Base-by-base conservation (phyloP, 441 rosid species). In the Arabidopsis lyrata region DNA sequence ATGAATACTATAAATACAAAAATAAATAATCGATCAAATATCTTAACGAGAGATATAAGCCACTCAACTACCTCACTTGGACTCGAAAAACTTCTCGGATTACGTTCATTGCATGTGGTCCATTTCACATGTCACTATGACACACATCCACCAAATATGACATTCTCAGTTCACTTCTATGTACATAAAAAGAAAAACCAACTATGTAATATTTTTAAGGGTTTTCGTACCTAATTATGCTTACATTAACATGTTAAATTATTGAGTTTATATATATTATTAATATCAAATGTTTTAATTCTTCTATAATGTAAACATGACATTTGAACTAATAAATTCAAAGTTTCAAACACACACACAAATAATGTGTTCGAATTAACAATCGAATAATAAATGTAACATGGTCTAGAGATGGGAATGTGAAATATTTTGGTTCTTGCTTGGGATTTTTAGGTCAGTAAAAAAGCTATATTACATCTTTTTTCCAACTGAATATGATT, bases 101-200 rank as follows among this genome's bases (percentile, higher is more conserved):
- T 56, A 73, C 15, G 77, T 58, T 57, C 72, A 50, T 41, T 75
- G 52, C 56, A 67, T 74, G 73, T 74, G 73, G 55, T 74, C 78
- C 62, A 60, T 0, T 60, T 66, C 48, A 38, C 72, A 74, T 73
- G 52, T 65, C 77, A 66, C 67, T 11, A 66, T 48, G 68, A 67
- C 55, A 55, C 31, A 57, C 47, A 59, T 58, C 54, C 73, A 59
- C 47, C 50, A 41, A 14, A 57, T 66, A 59, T 49, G 14, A 35
- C 24, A 47, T 36, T 45, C 65, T 64, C 58, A 12, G 0, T 29
- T 38, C 68, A 45, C 41, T n/a, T 56, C 14, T 42, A 14, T 41
- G 13, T 27, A 42, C 38, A 42, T 29, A 24, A 60, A 39, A 22
- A 13, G 27, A 27, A 61, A 41, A 24, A 13, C 66, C 14, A 6